Conservation (phyloP, 345 rosid species). For the Physaria fendleri region DNA sequence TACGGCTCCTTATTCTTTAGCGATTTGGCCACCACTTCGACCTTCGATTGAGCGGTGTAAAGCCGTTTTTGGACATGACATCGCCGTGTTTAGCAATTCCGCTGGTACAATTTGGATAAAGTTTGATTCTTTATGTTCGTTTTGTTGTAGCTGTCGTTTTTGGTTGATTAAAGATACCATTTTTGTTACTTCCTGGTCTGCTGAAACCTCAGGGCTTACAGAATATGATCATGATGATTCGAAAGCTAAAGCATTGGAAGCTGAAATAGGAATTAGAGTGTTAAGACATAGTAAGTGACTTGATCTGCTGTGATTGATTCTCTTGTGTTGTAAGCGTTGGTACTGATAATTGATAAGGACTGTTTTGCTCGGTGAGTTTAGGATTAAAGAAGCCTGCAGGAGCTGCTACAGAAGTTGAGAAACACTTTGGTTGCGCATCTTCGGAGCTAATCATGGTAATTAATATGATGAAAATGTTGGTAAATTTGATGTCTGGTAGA, state of each 20-base stretch:
- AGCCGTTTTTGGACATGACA: slow-evolving; percentile 70
- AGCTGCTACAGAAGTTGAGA: slow-evolving; percentile 85
- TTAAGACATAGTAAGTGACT: slow-evolving; percentile 70
- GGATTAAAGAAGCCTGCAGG: slow-evolving; percentile 96
- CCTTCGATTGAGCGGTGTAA: slow-evolving; percentile 70
- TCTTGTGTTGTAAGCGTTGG: not conserved
- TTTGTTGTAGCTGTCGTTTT: not conserved
- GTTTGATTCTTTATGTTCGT: not conserved
- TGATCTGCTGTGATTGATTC: slow-evolving; percentile 1
- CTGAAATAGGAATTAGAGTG: slow-evolving; percentile 82
- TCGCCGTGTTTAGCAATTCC: slow-evolving; percentile 90
- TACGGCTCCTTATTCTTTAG: slow-evolving; percentile 79
- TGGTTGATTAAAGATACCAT: not conserved
- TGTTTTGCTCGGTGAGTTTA: slow-evolving; percentile 4
- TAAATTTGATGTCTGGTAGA: not conserved
- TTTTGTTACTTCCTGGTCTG: slow-evolving; percentile 2
- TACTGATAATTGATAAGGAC: not conserved
- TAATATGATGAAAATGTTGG: slow-evolving; percentile 5
- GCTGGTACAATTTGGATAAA: slow-evolving; percentile 52
- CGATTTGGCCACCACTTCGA: slow-evolving; percentile 58
- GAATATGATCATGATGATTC: slow-evolving; percentile 88
- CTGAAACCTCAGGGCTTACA: slow-evolving; percentile 46
- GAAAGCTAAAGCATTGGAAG: slow-evolving; percentile 78
- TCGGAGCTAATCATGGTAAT: slow-evolving; percentile 81
- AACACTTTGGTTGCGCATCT: slow-evolving; percentile 82